phyloP scores from a whole-genome alignment of 768 basidiomycete species.

The Rhizopogon sp. region DNA sequence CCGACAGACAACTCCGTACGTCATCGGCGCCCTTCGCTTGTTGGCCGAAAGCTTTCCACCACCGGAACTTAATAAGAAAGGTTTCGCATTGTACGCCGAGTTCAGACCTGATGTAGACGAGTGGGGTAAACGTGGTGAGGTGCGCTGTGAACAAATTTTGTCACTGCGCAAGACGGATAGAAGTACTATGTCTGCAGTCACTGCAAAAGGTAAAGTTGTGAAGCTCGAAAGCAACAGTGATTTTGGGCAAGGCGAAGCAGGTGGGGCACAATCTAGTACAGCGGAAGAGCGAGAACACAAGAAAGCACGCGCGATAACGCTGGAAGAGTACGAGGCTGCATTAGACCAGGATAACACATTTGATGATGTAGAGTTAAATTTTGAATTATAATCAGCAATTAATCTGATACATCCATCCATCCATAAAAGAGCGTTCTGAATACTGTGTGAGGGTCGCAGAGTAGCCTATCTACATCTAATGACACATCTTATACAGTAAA shows the following conservation, averaged over 20 bases:
- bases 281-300: constrained; percentile 32
- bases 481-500: neutral
- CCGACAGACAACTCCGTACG: constrained; percentile 69
- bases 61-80: constrained; percentile 57
- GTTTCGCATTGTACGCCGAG: constrained; percentile 77
- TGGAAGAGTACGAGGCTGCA: constrained; percentile 50
- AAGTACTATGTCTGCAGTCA: constrained; percentile 3
- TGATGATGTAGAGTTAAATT: constrained; percentile 36
- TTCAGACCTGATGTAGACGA: constrained; percentile 79
- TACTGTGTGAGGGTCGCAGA: neutral
- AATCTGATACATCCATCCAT: constrained; percentile 18
- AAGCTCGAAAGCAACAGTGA: constrained; percentile 17
- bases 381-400: constrained; percentile 8
- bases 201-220: constrained; percentile 7
- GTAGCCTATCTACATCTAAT: neutral
- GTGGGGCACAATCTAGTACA: constrained; percentile 4
- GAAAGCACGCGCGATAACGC: constrained; percentile 31
- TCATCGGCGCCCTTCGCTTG: constrained; percentile 73
- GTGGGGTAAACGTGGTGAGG: constrained; percentile 82
- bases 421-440: constrained; percentile 4
- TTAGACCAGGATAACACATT: constrained; percentile 45
- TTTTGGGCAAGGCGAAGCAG: neutral
- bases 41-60: constrained; percentile 57
- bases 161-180: constrained; percentile 38
- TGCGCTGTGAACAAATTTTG: constrained; percentile 68